Evolutionary conservation across 495 filamentous ascomycete genomes (phyloP).

Genomic region (Penicillium samsonianum): DNA sequence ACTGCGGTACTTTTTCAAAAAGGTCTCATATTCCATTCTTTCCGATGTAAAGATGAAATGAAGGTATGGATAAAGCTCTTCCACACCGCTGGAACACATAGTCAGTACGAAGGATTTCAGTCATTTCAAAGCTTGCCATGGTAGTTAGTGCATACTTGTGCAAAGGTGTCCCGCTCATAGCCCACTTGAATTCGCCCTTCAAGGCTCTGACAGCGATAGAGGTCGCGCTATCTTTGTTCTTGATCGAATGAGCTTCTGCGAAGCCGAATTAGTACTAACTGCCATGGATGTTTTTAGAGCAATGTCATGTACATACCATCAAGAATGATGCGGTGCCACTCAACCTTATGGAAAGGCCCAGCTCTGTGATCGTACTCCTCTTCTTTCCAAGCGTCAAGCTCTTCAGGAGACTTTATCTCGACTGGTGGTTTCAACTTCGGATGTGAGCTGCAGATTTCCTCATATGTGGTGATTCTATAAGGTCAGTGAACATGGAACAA

Average conservation of each 20-base stretch:
- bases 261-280: background rate
- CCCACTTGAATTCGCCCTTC: slow-evolving; percentile 57
- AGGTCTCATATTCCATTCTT: slow-evolving; percentile 42
- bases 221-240: slow-evolving; percentile 52
- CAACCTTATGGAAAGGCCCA: slow-evolving; percentile 50
- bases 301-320: slow-evolving; percentile 46
- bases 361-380: slow-evolving; percentile 26
- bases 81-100: slow-evolving; percentile 22
- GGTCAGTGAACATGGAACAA: background rate
- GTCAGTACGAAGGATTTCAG: background rate
- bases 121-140: background rate
- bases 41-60: slow-evolving; percentile 56
- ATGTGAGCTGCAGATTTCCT: slow-evolving; percentile 53
- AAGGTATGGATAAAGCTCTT: slow-evolving; percentile 62
- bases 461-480: slow-evolving; percentile 52
- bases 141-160: slow-evolving; percentile 39
- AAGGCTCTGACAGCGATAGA: slow-evolving; percentile 57
- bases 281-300: background rate
- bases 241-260: slow-evolving; percentile 58
- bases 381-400: slow-evolving; percentile 41
- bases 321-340: slow-evolving; percentile 57
- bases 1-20: slow-evolving; percentile 51
- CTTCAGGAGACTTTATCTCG: slow-evolving; percentile 20
- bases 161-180: slow-evolving; percentile 63
- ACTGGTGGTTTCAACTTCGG: slow-evolving; percentile 38